Evolutionary conservation across 2,329 filamentous ascomycete species (phyloP).

Genomic region (Drechslerella stenobrocha): DNA sequence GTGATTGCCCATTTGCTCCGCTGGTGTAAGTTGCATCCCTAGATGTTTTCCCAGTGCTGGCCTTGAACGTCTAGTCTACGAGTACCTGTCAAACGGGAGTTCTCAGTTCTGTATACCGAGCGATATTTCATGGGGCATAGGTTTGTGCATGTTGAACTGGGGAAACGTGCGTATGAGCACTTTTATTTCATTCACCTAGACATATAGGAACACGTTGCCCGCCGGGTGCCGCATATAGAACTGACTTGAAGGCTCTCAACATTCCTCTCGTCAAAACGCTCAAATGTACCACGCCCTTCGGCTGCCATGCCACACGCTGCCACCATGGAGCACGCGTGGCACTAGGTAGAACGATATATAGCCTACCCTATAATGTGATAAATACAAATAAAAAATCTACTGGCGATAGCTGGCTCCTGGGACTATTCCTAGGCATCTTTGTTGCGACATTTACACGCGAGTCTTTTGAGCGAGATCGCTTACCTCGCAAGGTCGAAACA

Average conservation of each 20-base stretch:
- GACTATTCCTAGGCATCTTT: too few species aligned
- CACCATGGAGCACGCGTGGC: not conserved
- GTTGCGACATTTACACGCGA: slow-evolving; percentile 14
- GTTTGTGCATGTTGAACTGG: too few species aligned
- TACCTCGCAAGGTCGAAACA: slow-evolving; percentile 18
- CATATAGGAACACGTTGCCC: not conserved
- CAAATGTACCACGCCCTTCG: slow-evolving; percentile 11
- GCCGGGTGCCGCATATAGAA: not conserved
- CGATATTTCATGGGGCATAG: too few species aligned
- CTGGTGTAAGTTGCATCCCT: too few species aligned
- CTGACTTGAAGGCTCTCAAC: slow-evolving; percentile 13
- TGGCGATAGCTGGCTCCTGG: too few species aligned
- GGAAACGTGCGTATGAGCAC: slow-evolving; percentile 16
- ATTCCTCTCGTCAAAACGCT: slow-evolving; percentile 25
- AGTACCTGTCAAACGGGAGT: too few species aligned
- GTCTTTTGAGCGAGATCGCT: slow-evolving; percentile 40
- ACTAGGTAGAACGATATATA: too few species aligned
- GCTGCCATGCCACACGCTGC: not conserved
- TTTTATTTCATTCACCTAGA: not conserved
- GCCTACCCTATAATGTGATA: slow-evolving; percentile 22
- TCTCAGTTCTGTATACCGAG: too few species aligned
- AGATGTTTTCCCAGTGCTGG: too few species aligned
- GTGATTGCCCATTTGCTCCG: too few species aligned
- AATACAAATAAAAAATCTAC: slow-evolving; percentile 40
- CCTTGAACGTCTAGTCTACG: too few species aligned